phyloP scores from a whole-genome alignment of 345 rosid species.

The Syzygium oleosum region DNA sequence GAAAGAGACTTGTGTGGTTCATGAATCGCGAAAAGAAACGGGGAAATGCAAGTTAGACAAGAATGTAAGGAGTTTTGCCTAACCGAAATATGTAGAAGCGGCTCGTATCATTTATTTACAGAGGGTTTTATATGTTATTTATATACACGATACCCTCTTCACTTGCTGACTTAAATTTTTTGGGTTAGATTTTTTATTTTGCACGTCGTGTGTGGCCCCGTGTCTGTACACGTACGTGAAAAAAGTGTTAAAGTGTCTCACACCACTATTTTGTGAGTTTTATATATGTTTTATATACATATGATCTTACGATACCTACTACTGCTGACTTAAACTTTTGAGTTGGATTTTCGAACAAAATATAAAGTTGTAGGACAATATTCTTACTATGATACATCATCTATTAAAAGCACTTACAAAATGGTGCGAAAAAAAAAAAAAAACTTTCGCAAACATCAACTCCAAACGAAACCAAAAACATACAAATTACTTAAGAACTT shows the following conservation, averaged over 20 bases:
- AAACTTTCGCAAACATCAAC: background rate
- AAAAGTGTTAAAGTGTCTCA: background rate
- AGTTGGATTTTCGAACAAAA: background rate
- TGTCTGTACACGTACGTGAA: background rate
- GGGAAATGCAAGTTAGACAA: background rate
- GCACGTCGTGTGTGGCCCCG: background rate
- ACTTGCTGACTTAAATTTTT: background rate
- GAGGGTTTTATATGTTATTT: background rate
- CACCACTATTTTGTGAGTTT: background rate
- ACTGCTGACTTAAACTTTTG: background rate
- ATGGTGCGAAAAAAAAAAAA: too few species aligned
- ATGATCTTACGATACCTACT: too few species aligned
- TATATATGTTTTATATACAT: background rate
- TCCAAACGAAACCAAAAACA: background rate
- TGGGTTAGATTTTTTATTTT: background rate
- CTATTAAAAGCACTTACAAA: background rate
- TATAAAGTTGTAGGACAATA: background rate
- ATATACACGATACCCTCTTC: background rate
- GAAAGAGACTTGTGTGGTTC: background rate
- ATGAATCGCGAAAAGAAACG: too few species aligned
- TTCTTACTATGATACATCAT: background rate
- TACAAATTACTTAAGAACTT: background rate
- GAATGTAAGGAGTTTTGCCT: rapidly evolving
- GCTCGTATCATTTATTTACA: background rate
- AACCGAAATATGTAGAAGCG: background rate